Percentiles rank a stretch among this genome's conserved stretches.
Evolutionary conservation across 2,329 filamentous ascomycete genomes (phyloP).

Genomic region (Alternaria sp.): DNA sequence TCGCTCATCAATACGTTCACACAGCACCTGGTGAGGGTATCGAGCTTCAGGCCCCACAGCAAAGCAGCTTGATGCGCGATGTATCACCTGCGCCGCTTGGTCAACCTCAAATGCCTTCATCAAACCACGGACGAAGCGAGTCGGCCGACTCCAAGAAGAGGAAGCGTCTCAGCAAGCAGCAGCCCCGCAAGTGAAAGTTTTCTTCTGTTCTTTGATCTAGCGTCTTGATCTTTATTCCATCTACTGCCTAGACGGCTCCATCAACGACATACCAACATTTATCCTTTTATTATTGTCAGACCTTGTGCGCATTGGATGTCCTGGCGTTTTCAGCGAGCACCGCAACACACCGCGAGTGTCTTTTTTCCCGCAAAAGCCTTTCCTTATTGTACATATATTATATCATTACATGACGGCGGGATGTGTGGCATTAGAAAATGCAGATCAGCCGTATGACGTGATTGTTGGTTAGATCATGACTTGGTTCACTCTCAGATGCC

Average conservation of each 20-base stretch:
- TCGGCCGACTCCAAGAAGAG: slow-evolving; percentile 49
- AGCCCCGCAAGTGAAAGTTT: slow-evolving; percentile 35
- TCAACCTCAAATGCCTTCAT: slow-evolving; percentile 14
- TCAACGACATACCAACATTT: slow-evolving; percentile 5
- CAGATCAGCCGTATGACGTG: slow-evolving; percentile 6
- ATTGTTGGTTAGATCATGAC: slow-evolving; percentile 27
- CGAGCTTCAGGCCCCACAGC: slow-evolving; percentile 50
- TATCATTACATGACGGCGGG: slow-evolving; percentile 11
- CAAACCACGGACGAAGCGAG: slow-evolving; percentile 42
- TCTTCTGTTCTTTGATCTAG: neutral
- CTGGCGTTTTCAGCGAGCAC: slow-evolving; percentile 12
- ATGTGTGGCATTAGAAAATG: slow-evolving; percentile 8
- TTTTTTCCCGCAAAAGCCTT: slow-evolving; percentile 7
- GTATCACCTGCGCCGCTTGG: slow-evolving; percentile 45
- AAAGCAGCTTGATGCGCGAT: slow-evolving; percentile 46
- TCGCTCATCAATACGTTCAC: slow-evolving; percentile 56
- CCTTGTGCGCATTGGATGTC: slow-evolving; percentile 10
- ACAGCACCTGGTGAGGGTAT: slow-evolving; percentile 46
- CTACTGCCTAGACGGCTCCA: slow-evolving; percentile 2
- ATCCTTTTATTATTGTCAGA: slow-evolving; percentile 1
- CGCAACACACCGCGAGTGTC: slow-evolving; percentile 11
- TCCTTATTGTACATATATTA: slow-evolving; percentile 28
- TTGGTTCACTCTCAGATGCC: slow-evolving; percentile 20
- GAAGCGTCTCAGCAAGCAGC: slow-evolving; percentile 50
- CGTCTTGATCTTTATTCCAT: slow-evolving; percentile 16